Evolutionary conservation across 2,329 filamentous ascomycete genomes (phyloP).

Genomic region (Aureobasidium musti): DNA sequence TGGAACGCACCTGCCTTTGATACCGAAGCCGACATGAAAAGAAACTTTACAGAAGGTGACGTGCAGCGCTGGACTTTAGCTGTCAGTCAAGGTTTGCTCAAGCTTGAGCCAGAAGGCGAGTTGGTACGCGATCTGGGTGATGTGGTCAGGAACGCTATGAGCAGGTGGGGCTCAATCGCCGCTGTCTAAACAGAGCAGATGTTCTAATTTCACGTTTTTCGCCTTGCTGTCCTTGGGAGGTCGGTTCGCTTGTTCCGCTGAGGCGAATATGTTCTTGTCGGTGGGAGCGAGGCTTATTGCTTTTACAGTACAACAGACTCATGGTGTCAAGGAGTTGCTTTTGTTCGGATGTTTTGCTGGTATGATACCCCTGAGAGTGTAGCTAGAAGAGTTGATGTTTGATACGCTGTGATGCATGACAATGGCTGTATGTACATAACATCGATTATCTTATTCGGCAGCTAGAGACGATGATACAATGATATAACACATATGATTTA

Average conservation of each 20-base stretch:
- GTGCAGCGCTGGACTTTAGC: slow-evolving; percentile 30
- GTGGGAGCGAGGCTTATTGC: neutral
- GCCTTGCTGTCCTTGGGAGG: neutral
- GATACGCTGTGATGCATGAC: neutral
- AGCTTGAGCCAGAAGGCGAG: slow-evolving; percentile 33
- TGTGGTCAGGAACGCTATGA: slow-evolving; percentile 20
- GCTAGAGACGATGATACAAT: neutral
- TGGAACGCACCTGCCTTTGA: slow-evolving; percentile 37
- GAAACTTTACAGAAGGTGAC: slow-evolving; percentile 23
- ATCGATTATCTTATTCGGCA: neutral
- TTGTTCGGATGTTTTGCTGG: slow-evolving; percentile 4
- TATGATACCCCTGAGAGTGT: slow-evolving; percentile 2
- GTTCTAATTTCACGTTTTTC: neutral
- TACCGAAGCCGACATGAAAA: slow-evolving; percentile 30
- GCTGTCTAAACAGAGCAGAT: neutral
- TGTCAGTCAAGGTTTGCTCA: slow-evolving; percentile 33
- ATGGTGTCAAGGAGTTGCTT: neutral
- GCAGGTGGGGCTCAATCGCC: slow-evolving; percentile 11
- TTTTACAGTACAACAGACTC: neutral
- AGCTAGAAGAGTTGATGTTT: neutral
- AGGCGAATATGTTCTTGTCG: neutral
- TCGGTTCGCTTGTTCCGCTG: neutral
- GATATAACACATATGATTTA: neutral
- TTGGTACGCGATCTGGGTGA: slow-evolving; percentile 34
- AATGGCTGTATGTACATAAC: neutral